These are phyloP conservation scores for Wickerhamomyces rabaulensis DNA, from an alignment of 805 yeast species.

Conservation along the genomic window DNA sequence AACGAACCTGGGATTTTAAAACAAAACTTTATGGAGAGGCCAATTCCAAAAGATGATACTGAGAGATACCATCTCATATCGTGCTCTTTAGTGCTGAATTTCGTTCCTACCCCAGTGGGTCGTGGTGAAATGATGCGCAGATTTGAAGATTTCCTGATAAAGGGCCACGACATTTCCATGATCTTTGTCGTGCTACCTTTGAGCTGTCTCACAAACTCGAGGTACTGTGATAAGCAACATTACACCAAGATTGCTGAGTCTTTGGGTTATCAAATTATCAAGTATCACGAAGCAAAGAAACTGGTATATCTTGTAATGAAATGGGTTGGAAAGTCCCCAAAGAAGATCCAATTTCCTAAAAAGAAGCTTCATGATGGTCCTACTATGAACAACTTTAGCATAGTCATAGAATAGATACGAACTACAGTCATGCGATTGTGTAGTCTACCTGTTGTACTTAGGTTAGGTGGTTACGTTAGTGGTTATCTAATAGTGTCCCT, in stretches of 20 bases:
- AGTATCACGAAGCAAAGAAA: constrained; percentile 58
- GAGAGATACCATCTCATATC: constrained; percentile 65
- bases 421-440: background rate
- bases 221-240: constrained; percentile 55
- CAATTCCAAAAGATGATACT: constrained; percentile 40
- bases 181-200: constrained; percentile 82
- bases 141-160: constrained; percentile 49
- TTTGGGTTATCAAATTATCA: constrained; percentile 52
- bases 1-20: constrained; percentile 66
- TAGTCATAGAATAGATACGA: constrained; percentile 27
- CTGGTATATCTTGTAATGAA: constrained; percentile 67
- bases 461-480: too few relatives aligned
- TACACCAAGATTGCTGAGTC: constrained; percentile 42
- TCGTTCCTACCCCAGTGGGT: constrained; percentile 65
- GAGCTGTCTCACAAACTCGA: constrained; percentile 79
- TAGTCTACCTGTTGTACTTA: too few relatives aligned
- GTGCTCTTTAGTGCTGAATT: constrained; percentile 83
- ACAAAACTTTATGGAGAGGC: constrained; percentile 83
- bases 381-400: constrained; percentile 66
- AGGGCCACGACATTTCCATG: constrained; percentile 20
- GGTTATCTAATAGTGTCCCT: background rate
- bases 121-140: constrained; percentile 77
- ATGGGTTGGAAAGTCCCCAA: constrained; percentile 33
- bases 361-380: constrained; percentile 51
- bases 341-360: constrained; percentile 27